Percentiles rank a stretch among this genome's conserved stretches.
These are phyloP conservation scores for Fusarium algeriense DNA, from an alignment of 2,329 filamentous ascomycete genomes.

Conservation along the genomic window DNA sequence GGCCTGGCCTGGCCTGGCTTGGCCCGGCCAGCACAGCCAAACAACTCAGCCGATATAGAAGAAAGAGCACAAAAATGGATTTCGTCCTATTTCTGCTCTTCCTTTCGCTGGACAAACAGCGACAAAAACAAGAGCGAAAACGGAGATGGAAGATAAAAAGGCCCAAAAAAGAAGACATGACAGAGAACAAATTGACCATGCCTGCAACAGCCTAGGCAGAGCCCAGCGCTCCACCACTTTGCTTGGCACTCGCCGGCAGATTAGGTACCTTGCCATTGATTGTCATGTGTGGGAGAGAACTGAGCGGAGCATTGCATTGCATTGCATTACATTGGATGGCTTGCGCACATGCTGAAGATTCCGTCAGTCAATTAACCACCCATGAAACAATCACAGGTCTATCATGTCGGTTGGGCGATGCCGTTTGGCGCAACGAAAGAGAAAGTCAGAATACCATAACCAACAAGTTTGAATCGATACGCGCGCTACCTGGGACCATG, in stretches of 20 bases:
- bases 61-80: neutral
- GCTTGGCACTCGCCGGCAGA: conserved; percentile 34
- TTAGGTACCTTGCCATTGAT: conserved; percentile 29
- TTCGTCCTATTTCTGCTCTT: neutral
- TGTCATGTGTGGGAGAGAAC: conserved; percentile 11
- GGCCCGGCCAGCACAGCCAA: conserved; percentile 15
- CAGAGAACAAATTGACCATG: conserved; percentile 21
- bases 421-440: neutral
- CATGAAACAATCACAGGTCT: neutral
- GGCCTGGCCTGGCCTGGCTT: conserved; percentile 2
- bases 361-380: conserved; percentile 2
- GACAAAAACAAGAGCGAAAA: conserved; percentile 19
- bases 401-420: neutral
- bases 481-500: conserved; percentile 21
- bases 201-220: conserved; percentile 30
- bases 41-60: neutral
- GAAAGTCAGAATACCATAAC: neutral
- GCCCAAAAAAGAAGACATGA: conserved; percentile 31
- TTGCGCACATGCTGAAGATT: conserved; percentile 24
- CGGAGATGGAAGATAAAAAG: conserved; percentile 27
- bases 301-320: conserved; percentile 22
- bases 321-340: neutral
- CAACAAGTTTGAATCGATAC: conserved; percentile 12
- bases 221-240: conserved; percentile 24
- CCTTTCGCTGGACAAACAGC: neutral